These are phyloP conservation scores for Penicillium ochrochloron DNA, from an alignment of 495 filamentous ascomycete species.

Conservation along the genomic window DNA sequence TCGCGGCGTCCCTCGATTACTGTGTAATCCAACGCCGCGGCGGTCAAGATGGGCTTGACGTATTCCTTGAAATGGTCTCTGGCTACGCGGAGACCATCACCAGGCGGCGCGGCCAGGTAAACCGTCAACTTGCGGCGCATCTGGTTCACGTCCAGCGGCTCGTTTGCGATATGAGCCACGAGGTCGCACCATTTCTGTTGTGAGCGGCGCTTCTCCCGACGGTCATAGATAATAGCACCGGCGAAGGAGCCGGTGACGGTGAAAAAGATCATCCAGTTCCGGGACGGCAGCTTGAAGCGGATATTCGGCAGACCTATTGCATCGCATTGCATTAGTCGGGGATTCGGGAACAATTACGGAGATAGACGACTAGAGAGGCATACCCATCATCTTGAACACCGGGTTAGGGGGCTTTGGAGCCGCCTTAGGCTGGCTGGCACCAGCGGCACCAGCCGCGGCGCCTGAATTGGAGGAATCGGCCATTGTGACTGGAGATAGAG, in stretches of 20 bases:
- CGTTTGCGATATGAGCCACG: conserved; percentile 83
- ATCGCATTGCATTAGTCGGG: conserved; percentile 17
- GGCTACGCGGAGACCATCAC: conserved; percentile 76
- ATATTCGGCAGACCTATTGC: conserved; percentile 72
- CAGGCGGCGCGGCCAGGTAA: conserved; percentile 82
- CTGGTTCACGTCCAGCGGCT: conserved; percentile 68
- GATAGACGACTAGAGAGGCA: conserved; percentile 6
- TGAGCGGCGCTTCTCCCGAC: conserved; percentile 78
- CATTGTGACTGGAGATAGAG: conserved; percentile 29
- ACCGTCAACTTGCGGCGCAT: conserved; percentile 87
- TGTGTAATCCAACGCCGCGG: conserved; percentile 90
- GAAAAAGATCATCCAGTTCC: conserved; percentile 97
- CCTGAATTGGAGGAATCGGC: conserved; percentile 44
- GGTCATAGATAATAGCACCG: conserved; percentile 83
- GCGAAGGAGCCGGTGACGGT: conserved; percentile 76
- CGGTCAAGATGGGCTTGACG: conserved; percentile 89
- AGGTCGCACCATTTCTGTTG: conserved; percentile 86
- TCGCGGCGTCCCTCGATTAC: conserved; percentile 89
- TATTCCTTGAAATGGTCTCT: conserved; percentile 96
- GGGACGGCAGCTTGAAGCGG: conserved; percentile 84
- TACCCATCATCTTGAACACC: conserved; percentile 75
- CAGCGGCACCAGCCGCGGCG: conserved; percentile 33
- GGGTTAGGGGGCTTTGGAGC: conserved; percentile 63
- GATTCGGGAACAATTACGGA: conserved; percentile 2
- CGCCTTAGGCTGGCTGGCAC: conserved; percentile 39